A percentile compares a stretch with the other conserved stretches of the same genome.
Evolutionary conservation across 441 rosid species (phyloP).

Genomic region (Erodium texanum): DNA sequence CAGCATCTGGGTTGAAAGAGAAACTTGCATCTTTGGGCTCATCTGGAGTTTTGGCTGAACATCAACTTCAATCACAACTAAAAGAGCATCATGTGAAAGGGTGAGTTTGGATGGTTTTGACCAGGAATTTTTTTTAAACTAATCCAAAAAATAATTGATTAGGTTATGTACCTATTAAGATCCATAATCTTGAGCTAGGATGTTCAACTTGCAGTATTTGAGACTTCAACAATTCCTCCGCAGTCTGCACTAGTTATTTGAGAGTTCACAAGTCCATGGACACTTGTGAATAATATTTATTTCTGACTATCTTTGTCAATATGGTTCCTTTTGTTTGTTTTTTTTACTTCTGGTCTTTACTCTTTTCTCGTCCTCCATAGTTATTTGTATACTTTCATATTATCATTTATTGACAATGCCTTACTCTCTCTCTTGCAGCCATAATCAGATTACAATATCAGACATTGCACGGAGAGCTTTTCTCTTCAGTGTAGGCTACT

Average conservation of each 20-base stretch:
- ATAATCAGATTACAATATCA: constrained; percentile 72
- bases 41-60: constrained; percentile 96
- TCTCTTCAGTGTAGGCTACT: constrained; percentile 57
- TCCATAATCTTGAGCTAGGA: constrained; percentile 4
- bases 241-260: constrained; percentile 5
- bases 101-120: constrained; percentile 26
- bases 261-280: neutral
- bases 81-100: constrained; percentile 86
- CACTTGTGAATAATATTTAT: neutral
- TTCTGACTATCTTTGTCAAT: neutral
- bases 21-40: constrained; percentile 88
- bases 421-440: constrained; percentile 43
- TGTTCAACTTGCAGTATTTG: neutral
- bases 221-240: neutral
- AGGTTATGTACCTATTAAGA: neutral
- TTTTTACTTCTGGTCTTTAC: neutral
- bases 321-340: neutral
- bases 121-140: neutral
- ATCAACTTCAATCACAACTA: constrained; percentile 94
- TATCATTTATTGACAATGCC: constrained; percentile 13
- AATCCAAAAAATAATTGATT: neutral
- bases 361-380: neutral
- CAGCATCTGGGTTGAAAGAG: constrained; percentile 94
- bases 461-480: constrained; percentile 98
- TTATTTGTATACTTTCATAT: neutral